Evolutionary conservation across 1,139 yeast species (phyloP), one percentile per base, ranked within the genome.

Genomic region (Hansenula sp.): DNA sequence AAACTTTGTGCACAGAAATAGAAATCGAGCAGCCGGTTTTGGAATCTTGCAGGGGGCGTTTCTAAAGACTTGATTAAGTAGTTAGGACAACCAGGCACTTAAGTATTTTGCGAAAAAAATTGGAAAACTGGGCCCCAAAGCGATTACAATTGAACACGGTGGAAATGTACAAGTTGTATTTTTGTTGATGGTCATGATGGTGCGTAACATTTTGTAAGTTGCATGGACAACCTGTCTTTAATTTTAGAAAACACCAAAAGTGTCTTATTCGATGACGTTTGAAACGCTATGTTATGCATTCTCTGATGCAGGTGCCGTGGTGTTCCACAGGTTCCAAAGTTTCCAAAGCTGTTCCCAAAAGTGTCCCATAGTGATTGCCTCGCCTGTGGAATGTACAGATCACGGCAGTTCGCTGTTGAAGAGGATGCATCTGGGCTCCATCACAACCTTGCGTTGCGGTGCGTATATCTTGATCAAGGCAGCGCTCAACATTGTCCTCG

Each of bases 251-350:
- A 11, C 7, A n/a, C n/a, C n/a, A 17, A 10, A 24, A 24, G 16
- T 24, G 29, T 34, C 18, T 34, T 24, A 24, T 8, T 34, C 25
- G 36, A 34, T 34, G 36, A 34, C 36, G 36, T 34, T 15, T 21
- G 16, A n/a, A 6, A 19, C 8, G 36, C 28, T 12, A 33, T 13
- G 36, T 33, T 33, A 33, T 33, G 28, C 15, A 13, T 17, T 5
- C 12, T 6, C 6, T 5, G 5, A 7, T n/a, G 17, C 17, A 30
- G 17, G 32, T 21, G 32, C 32, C 13, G 17, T 30, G 17, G 4
- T 30, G 25, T 21, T 21, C 25, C 25, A 21, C 25, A 21, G 9
- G 25, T 21, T 21, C 25, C 25, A 21, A 21, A 21, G 25, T 31
- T 31, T 16, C 33, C 19, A 31, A n/a, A 31, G 5, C 9, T 21